A percentile compares a stretch with the other conserved stretches of the same genome.
These are phyloP conservation scores for Blastobotrys ciferrii DNA, from an alignment of 1,139 yeast species.

Conservation along the genomic window DNA sequence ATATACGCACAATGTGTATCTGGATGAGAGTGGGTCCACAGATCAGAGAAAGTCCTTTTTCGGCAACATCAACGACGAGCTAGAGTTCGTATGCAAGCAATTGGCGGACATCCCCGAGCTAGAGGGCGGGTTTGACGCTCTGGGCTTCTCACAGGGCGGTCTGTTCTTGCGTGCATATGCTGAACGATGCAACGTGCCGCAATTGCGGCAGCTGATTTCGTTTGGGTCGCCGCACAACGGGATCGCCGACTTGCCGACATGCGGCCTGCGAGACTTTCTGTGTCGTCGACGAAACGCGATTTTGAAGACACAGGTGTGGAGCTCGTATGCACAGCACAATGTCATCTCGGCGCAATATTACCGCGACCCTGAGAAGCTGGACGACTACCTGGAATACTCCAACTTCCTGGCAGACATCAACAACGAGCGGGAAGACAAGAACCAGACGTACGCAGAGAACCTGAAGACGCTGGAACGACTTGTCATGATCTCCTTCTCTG, in stretches of 20 bases:
- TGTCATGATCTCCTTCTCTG: slow-evolving; percentile 57
- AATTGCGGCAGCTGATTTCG: slow-evolving; percentile 57
- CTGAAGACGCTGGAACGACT: slow-evolving; percentile 48
- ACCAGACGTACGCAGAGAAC: slow-evolving; percentile 44
- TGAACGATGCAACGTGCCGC: slow-evolving; percentile 52
- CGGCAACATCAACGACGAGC: slow-evolving; percentile 57
- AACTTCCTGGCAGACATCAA: slow-evolving; percentile 62
- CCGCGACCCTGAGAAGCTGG: slow-evolving; percentile 48
- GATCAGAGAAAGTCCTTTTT: slow-evolving; percentile 58
- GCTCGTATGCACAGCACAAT: slow-evolving; percentile 52
- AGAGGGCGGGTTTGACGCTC: slow-evolving; percentile 60
- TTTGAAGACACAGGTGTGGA: slow-evolving; percentile 63
- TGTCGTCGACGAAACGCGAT: slow-evolving; percentile 57
- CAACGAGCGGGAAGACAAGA: slow-evolving; percentile 49
- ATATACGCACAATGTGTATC: slow-evolving; percentile 51
- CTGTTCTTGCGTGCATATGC: slow-evolving; percentile 63
- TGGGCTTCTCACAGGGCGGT: slow-evolving; percentile 87
- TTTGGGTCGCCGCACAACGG: slow-evolving; percentile 87
- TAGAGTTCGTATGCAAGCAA: slow-evolving; percentile 44
- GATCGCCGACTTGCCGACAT: slow-evolving; percentile 64
- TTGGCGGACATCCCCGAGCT: slow-evolving; percentile 45
- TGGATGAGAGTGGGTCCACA: slow-evolving; percentile 48
- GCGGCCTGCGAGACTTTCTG: slow-evolving; percentile 57
- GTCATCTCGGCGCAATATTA: slow-evolving; percentile 76
- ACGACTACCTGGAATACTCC: slow-evolving; percentile 50